Evolutionary conservation across 768 basidiomycete genomes (phyloP), one percentile per base, ranked within the genome.

Genomic region (Gyrodon lividus): DNA sequence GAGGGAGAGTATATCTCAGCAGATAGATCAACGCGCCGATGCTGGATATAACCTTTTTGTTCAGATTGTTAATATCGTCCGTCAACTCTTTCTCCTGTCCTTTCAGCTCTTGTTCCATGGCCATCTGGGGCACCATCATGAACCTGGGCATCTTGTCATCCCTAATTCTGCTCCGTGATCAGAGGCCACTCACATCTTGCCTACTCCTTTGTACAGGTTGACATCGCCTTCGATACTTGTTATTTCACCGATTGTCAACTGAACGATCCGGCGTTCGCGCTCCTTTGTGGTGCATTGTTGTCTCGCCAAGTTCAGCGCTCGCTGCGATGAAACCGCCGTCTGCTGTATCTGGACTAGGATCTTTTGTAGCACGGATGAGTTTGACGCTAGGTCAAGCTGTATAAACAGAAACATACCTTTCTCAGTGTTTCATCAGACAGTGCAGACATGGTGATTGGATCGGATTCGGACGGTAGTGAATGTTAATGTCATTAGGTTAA

Each of bases 321-420:
- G 79, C 64, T 93, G 90, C 5, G 94, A 92, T 63, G 87, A 83
- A 19, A 94, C 74, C 13, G 91, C 92, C 14, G 91, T 93, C 70
- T 89, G 83, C 72, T 97, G 94, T 51, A 97, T 95, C 75, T 96
- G 94, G 38, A 88, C 74, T 49, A 97, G 73, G 66, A 97, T 95
- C 94, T 97, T 70, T 48, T 35, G 57, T 26, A 37, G 43, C 39
- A 26, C 26, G 48, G 43, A 50, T 69, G 52, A 69, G 63, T 54
- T 31, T 42, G 41, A 39, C 43, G 4, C 34, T 39, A 23, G 44
- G 51, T n/a, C 12, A 20, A 38, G 20, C 26, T 13, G 19, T 17
- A 56, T 46, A 38, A 30, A 38, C 13, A 8, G 28, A 47, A 34
- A 50, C 52, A 35, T 48, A 89, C 92, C 78, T 87, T 92, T 64